Evolutionary conservation across 208 protist genomes (phyloP).

Genomic region (Porcisia deanei): DNA sequence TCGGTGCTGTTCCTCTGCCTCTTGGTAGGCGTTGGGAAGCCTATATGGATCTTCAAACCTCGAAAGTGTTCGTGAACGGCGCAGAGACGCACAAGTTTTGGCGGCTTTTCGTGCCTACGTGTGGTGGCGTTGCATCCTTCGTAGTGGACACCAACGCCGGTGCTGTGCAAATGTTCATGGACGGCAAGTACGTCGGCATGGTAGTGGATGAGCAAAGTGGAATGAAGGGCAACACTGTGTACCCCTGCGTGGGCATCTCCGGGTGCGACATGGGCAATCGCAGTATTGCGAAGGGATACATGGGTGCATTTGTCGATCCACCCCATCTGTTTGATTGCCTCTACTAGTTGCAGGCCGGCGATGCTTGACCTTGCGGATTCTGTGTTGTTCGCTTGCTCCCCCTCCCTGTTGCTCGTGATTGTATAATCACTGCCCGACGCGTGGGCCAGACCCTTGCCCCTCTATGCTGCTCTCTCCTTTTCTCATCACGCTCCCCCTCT

Average conservation of each 20-base stretch:
- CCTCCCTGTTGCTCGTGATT: slow-evolving; percentile 10
- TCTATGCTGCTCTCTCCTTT: no score
- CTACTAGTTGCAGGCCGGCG: slow-evolving; percentile 29
- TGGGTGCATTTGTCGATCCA: slow-evolving; percentile 48
- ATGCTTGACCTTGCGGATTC: not conserved
- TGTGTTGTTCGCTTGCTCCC: not conserved
- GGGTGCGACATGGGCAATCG: slow-evolving; percentile 74
- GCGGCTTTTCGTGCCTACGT: slow-evolving; percentile 64
- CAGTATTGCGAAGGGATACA: slow-evolving; percentile 57
- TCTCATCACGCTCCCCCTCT: no score
- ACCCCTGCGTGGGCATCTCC: slow-evolving; percentile 68
- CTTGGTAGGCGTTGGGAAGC: slow-evolving; percentile 33
- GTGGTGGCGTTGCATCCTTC: slow-evolving; percentile 72
- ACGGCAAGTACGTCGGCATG: slow-evolving; percentile 75
- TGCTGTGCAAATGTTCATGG: slow-evolving; percentile 80
- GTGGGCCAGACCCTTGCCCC: not conserved
- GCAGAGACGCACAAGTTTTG: slow-evolving; percentile 68
- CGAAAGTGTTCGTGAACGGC: slow-evolving; percentile 67
- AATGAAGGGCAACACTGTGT: slow-evolving; percentile 69
- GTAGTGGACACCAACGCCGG: slow-evolving; percentile 84
- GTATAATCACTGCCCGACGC: not conserved
- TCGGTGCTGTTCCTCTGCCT: slow-evolving; percentile 31
- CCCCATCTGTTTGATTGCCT: slow-evolving; percentile 39
- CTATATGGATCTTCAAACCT: slow-evolving; percentile 74
- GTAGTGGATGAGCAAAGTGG: slow-evolving; percentile 52